These are phyloP conservation scores for Fusarium udum DNA, from an alignment of 2,329 filamentous ascomycete genomes.

Conservation along the genomic window DNA sequence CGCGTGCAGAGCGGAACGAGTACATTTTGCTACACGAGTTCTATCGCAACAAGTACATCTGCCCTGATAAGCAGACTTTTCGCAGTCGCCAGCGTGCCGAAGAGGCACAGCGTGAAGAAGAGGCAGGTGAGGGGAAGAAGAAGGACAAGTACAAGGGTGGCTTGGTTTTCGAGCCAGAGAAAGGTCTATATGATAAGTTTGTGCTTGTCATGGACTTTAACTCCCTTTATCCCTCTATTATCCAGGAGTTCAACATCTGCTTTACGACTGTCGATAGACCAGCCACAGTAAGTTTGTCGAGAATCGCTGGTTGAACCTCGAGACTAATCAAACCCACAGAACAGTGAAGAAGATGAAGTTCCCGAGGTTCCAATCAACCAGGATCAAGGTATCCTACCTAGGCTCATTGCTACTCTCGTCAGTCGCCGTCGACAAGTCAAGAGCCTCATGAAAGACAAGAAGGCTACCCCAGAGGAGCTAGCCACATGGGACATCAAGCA, in stretches of 20 bases:
- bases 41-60: conserved; percentile 96
- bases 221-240: conserved; percentile 97
- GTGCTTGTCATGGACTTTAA: conserved; percentile 99
- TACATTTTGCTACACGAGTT: conserved; percentile 99
- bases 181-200: conserved; percentile 97
- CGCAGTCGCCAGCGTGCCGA: conserved; percentile 77
- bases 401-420: conserved; percentile 91
- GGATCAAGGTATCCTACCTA: conserved; percentile 85
- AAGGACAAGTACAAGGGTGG: conserved; percentile 99
- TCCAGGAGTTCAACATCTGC: conserved; percentile 99
- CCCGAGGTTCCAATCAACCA: conserved; percentile 85
- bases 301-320: not conserved
- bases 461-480: conserved; percentile 83
- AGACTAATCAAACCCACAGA: conserved; percentile 46
- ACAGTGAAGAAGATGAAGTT: conserved; percentile 84
- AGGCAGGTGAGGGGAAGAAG: conserved; percentile 82
- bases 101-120: conserved; percentile 75
- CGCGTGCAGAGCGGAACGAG: conserved; percentile 95
- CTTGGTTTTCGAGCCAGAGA: conserved; percentile 97
- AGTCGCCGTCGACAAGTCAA: conserved; percentile 91
- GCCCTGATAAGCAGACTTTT: conserved; percentile 90
- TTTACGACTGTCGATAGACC: conserved; percentile 94
- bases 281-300: conserved; percentile 66
- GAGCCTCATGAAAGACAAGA: conserved; percentile 94
- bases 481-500: conserved; percentile 99